Conservation (phyloP, 768 basidiomycete genomes). For the Mycena kentingensis region DNA sequence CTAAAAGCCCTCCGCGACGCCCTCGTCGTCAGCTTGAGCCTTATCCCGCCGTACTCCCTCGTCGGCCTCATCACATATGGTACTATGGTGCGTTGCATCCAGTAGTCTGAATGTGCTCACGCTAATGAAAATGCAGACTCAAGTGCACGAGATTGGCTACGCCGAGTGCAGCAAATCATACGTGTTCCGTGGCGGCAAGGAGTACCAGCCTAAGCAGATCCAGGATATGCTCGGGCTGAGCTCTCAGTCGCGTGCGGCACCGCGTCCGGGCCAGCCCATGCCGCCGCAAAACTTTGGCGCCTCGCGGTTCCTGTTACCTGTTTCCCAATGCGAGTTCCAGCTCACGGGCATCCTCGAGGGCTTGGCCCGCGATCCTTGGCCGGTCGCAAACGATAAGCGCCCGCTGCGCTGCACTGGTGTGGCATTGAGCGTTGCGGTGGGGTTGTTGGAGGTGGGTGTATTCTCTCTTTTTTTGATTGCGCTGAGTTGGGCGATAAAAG, state of each 20-base stretch:
- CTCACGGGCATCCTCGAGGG: constrained; percentile 90
- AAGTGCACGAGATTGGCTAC: constrained; percentile 98
- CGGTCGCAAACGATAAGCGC: constrained; percentile 93
- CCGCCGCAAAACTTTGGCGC: constrained; percentile 82
- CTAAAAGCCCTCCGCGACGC: constrained; percentile 93
- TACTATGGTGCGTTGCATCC: constrained; percentile 74
- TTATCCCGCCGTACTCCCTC: constrained; percentile 91
- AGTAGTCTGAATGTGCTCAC: not conserved
- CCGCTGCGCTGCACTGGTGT: constrained; percentile 93
- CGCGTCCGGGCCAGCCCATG: constrained; percentile 82
- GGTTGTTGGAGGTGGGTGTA: constrained; percentile 74
- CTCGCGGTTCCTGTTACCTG: constrained; percentile 88
- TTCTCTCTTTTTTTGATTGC: not conserved
- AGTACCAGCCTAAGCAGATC: constrained; percentile 94
- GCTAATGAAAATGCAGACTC: constrained; percentile 57
- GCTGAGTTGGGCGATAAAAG: constrained; percentile 30
- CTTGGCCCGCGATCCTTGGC: constrained; percentile 92
- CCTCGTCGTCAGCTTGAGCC: constrained; percentile 88
- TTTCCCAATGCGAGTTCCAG: constrained; percentile 93
- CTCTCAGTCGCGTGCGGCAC: constrained; percentile 77
- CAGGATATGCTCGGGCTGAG: constrained; percentile 96
- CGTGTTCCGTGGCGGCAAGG: constrained; percentile 97
- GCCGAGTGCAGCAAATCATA: constrained; percentile 96
- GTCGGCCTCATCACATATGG: constrained; percentile 96
- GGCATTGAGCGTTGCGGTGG: constrained; percentile 90